phyloP scores from a whole-genome alignment of 257 asterid genomes.

The Scutellaria barbata region DNA sequence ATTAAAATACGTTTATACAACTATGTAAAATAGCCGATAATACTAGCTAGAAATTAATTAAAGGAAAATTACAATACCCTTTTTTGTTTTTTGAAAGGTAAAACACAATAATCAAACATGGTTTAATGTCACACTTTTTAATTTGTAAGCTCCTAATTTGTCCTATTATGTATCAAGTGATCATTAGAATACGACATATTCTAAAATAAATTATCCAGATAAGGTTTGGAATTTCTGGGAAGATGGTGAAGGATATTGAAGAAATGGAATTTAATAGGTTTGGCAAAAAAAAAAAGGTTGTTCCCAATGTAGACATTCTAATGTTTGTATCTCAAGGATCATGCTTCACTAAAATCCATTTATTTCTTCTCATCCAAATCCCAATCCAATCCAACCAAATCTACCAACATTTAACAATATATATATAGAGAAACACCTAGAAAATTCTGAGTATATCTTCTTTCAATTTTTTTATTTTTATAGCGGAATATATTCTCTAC shows the following conservation, averaged over 20 bases:
- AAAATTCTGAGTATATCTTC: not conserved
- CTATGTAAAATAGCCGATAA: no score
- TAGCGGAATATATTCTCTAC: no score
- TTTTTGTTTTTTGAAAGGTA: not conserved
- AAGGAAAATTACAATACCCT: no score
- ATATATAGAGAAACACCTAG: not conserved
- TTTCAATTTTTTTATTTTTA: not conserved
- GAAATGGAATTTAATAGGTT: not conserved
- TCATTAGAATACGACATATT: not conserved
- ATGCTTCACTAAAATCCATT: conserved; percentile 65
- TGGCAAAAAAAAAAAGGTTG: conserved; percentile 50
- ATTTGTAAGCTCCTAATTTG: not conserved
- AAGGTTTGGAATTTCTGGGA: conserved; percentile 2
- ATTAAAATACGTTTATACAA: no score
- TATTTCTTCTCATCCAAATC: conserved; percentile 56
- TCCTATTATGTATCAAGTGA: not conserved
- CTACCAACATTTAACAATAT: conserved; percentile 37
- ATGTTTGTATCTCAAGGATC: conserved; percentile 63
- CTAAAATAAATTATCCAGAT: not conserved
- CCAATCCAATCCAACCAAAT: conserved; percentile 42
- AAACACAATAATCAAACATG: not conserved
- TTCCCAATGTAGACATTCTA: conserved; percentile 49
- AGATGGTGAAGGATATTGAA: no score
- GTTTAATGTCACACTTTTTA: no score
- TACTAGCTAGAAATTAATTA: no score